Percentiles rank a stretch among this genome's conserved stretches.
These are phyloP conservation scores for Oryza officinalis DNA, from an alignment of 176 grass and related monocot species.

Conservation along the genomic window DNA sequence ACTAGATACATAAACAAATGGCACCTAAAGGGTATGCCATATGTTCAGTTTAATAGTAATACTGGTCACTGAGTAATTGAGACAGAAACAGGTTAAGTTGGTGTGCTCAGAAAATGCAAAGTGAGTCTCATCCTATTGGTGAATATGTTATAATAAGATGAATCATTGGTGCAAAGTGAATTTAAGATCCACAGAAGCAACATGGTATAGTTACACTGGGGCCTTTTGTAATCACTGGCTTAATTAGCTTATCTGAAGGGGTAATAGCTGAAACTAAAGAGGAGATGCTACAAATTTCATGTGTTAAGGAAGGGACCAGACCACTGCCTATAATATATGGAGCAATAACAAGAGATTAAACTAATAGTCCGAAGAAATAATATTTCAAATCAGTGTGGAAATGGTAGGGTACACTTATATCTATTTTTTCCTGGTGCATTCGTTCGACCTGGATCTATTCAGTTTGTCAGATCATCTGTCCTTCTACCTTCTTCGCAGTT, in stretches of 20 bases:
- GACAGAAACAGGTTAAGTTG: background rate
- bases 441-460: background rate
- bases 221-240: background rate
- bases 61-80: background rate
- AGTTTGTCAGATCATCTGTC: background rate
- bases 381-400: too few species aligned
- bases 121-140: background rate
- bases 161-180: background rate
- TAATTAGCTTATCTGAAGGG: background rate
- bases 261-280: background rate
- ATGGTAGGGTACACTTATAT: too few species aligned
- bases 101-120: background rate
- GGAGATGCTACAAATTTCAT: background rate
- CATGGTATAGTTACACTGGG: background rate
- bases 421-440: too few species aligned
- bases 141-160: background rate
- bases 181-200: background rate
- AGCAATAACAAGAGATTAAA: too few species aligned
- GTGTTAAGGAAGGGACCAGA: background rate
- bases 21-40: too few species aligned
- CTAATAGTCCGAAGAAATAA: too few species aligned
- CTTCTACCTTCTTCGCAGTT: background rate
- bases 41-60: background rate
- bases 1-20: too few species aligned
- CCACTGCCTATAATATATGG: too few species aligned